Evolutionary conservation across 331 rosid species (phyloP), one percentile per base, ranked within the genome.

Genomic region (Stylosanthes scabra): DNA sequence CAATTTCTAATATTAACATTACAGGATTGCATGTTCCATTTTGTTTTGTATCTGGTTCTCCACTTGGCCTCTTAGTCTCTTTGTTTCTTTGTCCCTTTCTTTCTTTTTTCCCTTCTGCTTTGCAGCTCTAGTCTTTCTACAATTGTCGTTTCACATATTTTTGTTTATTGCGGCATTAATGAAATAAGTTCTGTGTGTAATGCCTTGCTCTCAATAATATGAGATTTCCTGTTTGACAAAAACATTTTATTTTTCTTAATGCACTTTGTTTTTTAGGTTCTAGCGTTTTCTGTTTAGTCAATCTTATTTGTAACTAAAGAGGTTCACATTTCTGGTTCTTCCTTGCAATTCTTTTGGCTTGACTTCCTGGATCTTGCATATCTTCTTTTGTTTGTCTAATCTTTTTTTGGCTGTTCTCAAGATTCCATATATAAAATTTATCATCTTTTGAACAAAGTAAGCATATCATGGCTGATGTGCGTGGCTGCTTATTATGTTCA

Each of bases 401-500:
- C 34, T 54, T 63, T 44, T 67, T 31, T 37, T 41, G 13, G 25
- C 27, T 57, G 69, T 27, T 11, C 57, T 57, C 2, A 13, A 29
- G 49, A 72, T 60, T 47, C 25, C 44, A 16, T 8, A 28, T 10
- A 9, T 3, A 11, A 50, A 9, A 6, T 50, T 4, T 8, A 37
- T 16, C 28, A 20, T 59, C 6, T 64, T 63, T 63, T 77, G 54
- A 37, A 13, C 10, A 52, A 45, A 47, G 31, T 49, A 11, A 27
- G 16, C 55, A 63, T 59, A 74, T 61, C 52, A 14, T 14, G 1
- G 66, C 44, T 41, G 14, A 20, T 66, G 74, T n/a, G 29, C 52
- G 45, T 80, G 72, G 42, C 51, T 64, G 16, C 45, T 49, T 74
- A 63, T 77, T 50, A 45, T 57, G 44, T 76, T 72, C 51, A 47